phyloP scores from a whole-genome alignment of 1,284 basidiomycete species.

The Ceratobasidium sp. region DNA sequence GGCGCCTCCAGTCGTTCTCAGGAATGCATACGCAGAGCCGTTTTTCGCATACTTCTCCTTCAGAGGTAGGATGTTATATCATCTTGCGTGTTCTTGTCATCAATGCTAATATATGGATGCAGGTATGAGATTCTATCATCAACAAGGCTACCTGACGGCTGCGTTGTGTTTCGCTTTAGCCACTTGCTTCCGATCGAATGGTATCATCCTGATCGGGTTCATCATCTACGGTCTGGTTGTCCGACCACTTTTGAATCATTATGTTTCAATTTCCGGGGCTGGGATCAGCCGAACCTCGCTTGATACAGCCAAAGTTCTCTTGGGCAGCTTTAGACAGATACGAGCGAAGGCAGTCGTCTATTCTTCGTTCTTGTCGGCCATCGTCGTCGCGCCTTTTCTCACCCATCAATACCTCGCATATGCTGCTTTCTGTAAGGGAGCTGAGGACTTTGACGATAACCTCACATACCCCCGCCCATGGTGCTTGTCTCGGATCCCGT shows the following conservation, averaged over 20 bases:
- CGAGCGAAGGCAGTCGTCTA: conserved; percentile 48
- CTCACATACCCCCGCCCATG: conserved; percentile 56
- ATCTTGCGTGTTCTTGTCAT: too few species aligned
- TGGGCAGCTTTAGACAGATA: not conserved
- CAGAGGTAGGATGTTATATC: too few species aligned
- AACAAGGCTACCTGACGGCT: conserved; percentile 60
- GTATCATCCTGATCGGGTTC: conserved; percentile 76
- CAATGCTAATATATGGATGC: too few species aligned
- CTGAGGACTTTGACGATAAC: not conserved
- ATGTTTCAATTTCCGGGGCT: too few species aligned
- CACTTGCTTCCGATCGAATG: conserved; percentile 80
- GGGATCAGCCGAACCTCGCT: too few species aligned
- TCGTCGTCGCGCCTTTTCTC: conserved; percentile 70
- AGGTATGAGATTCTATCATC: conserved; percentile 68
- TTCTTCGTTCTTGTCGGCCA: conserved; percentile 54
- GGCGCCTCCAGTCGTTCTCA: conserved; percentile 75
- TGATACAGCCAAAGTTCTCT: not conserved
- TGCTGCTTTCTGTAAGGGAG: conserved; percentile 63
- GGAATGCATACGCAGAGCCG: conserved; percentile 82
- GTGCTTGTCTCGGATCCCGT: conserved; percentile 70
- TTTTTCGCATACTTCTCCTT: conserved; percentile 85
- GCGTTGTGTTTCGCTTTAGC: conserved; percentile 71
- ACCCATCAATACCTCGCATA: conserved; percentile 75
- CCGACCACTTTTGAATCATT: conserved; percentile 55
- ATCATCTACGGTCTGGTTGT: conserved; percentile 73